These are phyloP conservation scores for Apocynum venetum DNA, from an alignment of 257 asterid genomes.

Conservation along the genomic window DNA sequence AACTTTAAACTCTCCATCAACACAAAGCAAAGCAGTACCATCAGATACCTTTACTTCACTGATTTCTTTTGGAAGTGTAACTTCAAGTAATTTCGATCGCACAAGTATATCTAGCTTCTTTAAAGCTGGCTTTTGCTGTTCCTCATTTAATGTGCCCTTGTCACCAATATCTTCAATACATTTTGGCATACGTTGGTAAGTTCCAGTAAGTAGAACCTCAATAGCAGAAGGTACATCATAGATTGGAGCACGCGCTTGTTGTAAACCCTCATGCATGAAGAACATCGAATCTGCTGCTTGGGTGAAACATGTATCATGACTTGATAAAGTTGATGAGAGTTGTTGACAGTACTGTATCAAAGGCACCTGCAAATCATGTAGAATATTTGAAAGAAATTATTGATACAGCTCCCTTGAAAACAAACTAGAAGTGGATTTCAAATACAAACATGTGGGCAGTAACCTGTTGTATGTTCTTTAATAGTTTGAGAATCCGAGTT, in stretches of 20 bases:
- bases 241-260: slow-evolving; percentile 97
- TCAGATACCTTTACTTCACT: slow-evolving; percentile 68
- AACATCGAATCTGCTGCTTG: slow-evolving; percentile 99
- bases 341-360: slow-evolving; percentile 88
- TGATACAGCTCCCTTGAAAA: not conserved
- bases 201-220: slow-evolving; percentile 86
- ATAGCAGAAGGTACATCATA: slow-evolving; percentile 95
- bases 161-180: slow-evolving; percentile 86
- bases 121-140: slow-evolving; percentile 76
- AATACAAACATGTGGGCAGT: not conserved
- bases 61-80: slow-evolving; percentile 79
- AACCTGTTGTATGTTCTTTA: not conserved
- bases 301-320: slow-evolving; percentile 93
- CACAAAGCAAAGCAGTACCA: slow-evolving; percentile 84
- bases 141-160: slow-evolving; percentile 60
- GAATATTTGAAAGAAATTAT: slow-evolving; percentile 12
- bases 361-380: slow-evolving; percentile 72
- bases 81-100: slow-evolving; percentile 80
- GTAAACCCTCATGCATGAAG: slow-evolving; percentile 98
- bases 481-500: not conserved
- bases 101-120: slow-evolving; percentile 83
- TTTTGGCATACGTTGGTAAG: slow-evolving; percentile 80
- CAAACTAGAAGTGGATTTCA: not conserved
- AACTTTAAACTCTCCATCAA: slow-evolving; percentile 94
- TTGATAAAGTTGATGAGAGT: slow-evolving; percentile 80